Evolutionary conservation across 2,329 filamentous ascomycete genomes (phyloP), one percentile per base, ranked within the genome.

Genomic region (Trichoderma sp.): DNA sequence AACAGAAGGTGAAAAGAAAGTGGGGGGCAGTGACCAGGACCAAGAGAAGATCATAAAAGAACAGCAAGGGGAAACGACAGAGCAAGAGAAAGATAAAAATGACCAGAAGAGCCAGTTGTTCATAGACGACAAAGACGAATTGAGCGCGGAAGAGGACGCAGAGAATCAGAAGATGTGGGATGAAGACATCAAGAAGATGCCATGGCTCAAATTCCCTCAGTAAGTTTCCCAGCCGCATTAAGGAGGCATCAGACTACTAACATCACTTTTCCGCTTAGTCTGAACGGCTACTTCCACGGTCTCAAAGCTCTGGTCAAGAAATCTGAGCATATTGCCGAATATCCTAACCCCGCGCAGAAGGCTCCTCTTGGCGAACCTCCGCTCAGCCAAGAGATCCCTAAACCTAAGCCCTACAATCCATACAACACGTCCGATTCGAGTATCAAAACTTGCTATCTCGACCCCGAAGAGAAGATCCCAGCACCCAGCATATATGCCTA

Each of bases 241-340:
- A 16, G 1, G 24, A 47, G 29, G 13, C 29, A 16, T 37, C 21
- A 10, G 21, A 16, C 57, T 19, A 24, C 52, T 68, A 31, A 61
- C 65, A 31, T 14, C 7, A 35, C 29, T 14, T 14, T 0, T 52
- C 24, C 0, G 40, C 37, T 7, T 72, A 96, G 95, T 74, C 88
- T 97, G 67, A 89, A 91, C 73, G 87, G 91, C 56, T 97, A 95
- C 77, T 93, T 92, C 79, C 89, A 91, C 52, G 94, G 94, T 5
- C 84, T 97, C 68, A 88, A 90, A 73, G 88, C 88, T 0, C 78
- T 97, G 69, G 89, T 94, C 2, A 82, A 86, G 31, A 83, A 87
- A 59, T 80, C 83, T 10, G 82, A 89, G 8, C 91, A 94, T 72
- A 81, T 85, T 16, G 87, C 92, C 0, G 93, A 97, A 77, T 97